Conservation (phyloP, 257 asterid genomes). For the Gentiana straminea region DNA sequence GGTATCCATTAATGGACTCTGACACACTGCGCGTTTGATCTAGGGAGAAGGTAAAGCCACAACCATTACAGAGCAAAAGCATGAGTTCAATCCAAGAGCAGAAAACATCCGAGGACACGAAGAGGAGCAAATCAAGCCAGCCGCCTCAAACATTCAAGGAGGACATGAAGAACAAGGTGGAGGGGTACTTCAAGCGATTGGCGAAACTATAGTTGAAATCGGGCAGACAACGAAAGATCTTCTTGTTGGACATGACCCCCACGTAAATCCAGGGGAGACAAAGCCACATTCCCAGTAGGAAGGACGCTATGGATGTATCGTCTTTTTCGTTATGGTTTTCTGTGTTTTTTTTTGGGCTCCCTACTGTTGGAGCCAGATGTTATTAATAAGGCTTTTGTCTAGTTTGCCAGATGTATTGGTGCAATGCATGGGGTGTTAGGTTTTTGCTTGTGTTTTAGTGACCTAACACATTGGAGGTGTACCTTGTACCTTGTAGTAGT, state of each 20-base stretch:
- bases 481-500: too few species aligned
- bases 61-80: not conserved
- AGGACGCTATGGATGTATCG: too few species aligned
- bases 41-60: conserved; percentile 10
- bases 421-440: too few species aligned
- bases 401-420: too few species aligned
- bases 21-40: not conserved
- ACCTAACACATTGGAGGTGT: too few species aligned
- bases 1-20: not conserved
- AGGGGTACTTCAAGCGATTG: conserved; percentile 55
- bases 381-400: too few species aligned
- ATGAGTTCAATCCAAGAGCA: not conserved
- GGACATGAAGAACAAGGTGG: conserved; percentile 14
- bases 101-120: not conserved
- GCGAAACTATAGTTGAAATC: conserved; percentile 76
- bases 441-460: too few species aligned
- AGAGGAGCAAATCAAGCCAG: not conserved
- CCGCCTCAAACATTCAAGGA: not conserved
- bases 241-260: conserved; percentile 32
- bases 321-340: not conserved
- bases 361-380: not conserved
- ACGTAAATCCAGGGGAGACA: not conserved
- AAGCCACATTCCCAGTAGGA: not conserved
- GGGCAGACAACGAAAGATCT: conserved; percentile 66
- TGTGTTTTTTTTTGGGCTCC: not conserved